phyloP scores from a whole-genome alignment of 2,329 filamentous ascomycete genomes.

The Venturia asperata region DNA sequence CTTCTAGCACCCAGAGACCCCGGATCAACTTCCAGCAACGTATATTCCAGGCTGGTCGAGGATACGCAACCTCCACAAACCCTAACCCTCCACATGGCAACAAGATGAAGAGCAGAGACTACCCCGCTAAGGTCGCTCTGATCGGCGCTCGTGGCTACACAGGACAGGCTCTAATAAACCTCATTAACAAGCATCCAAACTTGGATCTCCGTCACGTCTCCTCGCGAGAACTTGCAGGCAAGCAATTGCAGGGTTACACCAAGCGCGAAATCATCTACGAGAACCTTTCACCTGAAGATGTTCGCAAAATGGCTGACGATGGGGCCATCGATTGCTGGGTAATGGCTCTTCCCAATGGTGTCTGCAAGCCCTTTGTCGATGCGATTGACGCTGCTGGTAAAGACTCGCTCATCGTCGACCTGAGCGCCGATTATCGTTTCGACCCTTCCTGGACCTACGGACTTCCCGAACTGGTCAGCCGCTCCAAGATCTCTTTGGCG shows the following conservation, averaged over 20 bases:
- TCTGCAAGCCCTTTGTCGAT: slow-evolving; percentile 89
- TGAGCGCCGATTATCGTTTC: slow-evolving; percentile 96
- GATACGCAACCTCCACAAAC: slow-evolving; percentile 63
- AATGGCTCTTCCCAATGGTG: slow-evolving; percentile 91
- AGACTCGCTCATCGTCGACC: slow-evolving; percentile 74
- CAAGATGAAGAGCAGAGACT: slow-evolving; percentile 77
- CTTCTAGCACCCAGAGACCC: background rate
- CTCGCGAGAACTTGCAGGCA: slow-evolving; percentile 82
- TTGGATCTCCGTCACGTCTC: slow-evolving; percentile 89
- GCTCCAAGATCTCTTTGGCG: slow-evolving; percentile 67
- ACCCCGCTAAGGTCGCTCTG: slow-evolving; percentile 71
- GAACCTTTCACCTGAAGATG: slow-evolving; percentile 79
- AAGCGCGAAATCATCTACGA: slow-evolving; percentile 92
- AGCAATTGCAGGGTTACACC: slow-evolving; percentile 80
- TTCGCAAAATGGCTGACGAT: slow-evolving; percentile 73
- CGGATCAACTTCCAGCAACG: background rate
- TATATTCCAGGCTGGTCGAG: slow-evolving; percentile 30
- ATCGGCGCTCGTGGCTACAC: slow-evolving; percentile 94
- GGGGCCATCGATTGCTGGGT: slow-evolving; percentile 93
- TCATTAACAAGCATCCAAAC: slow-evolving; percentile 80
- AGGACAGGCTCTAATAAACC: slow-evolving; percentile 78
- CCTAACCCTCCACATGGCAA: slow-evolving; percentile 84
- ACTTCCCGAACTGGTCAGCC: slow-evolving; percentile 75
- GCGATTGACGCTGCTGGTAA: slow-evolving; percentile 66
- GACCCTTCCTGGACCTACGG: slow-evolving; percentile 81